Evolutionary conservation across 257 asterid genomes (phyloP), one percentile per base, ranked within the genome.

Genomic region (Capsicum rhomboideum): DNA sequence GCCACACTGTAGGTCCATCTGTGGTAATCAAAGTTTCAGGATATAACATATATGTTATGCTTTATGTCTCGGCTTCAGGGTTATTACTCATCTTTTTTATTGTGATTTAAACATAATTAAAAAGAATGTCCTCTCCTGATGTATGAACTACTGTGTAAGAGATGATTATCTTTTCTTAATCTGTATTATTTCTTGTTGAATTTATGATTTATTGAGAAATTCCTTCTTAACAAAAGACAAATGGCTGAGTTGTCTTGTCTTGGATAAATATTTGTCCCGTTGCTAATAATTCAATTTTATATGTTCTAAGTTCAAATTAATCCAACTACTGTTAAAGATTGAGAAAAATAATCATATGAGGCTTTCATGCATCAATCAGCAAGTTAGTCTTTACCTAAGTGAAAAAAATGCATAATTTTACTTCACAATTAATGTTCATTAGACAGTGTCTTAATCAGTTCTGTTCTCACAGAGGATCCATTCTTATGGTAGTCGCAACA

Each of bases 401-500:
- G 58, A 31, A 1, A 13, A 72, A 44, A 0, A 21, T 4, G 26
- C 31, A 21, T 74, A 63, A 28, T 28, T 13, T 63, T 28, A 28
- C 71, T 63, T 26, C 69, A 61, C 37, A 61, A 61, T 61, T 61
- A 34, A 34, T 34, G 23, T 61, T 61, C 69, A 61, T 61, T 61
- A 23, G 9, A 26, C 1, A 61, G 68, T 26, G 18, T 63, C n/a
- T 63, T 63, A 28, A 12, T 63, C 69, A 63, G 69, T 63, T 63
- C 40, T 63, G 40, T 63, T 63, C 40, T 63, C 18, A 29, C 82
- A 85, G 7, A 54, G 77, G 46, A 53, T 85, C 86, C 34, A n/a
- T 52, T 66, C 4, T 44, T 40, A 84, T 46, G 74, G 83, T 89
- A 28, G 93, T 89, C 20, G 82, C 95, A 4, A 90, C 92, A 40